Percentiles rank a stretch among this genome's conserved stretches.
These are phyloP conservation scores for Debaryomyces prosopidis DNA, from an alignment of 805 yeast species.

Conservation along the genomic window DNA sequence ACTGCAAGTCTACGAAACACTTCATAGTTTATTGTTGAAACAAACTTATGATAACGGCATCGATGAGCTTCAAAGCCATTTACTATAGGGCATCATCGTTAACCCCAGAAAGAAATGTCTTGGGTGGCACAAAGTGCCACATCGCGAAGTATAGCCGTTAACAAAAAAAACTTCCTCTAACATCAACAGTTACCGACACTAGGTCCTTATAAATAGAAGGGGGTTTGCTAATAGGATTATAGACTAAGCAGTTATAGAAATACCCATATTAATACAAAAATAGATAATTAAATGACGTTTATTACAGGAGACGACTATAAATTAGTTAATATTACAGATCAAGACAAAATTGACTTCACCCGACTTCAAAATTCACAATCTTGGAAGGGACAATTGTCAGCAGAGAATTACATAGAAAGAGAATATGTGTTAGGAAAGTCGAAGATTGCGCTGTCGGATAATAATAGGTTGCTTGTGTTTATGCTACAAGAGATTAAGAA, in stretches of 20 bases:
- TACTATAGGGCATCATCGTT: too few relatives aligned
- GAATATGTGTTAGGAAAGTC: conserved; percentile 30
- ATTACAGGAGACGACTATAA: conserved; percentile 8
- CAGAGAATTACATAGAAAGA: conserved; percentile 34
- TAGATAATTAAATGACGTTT: background rate
- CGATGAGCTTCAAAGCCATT: too few relatives aligned
- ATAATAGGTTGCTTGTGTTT: conserved; percentile 18
- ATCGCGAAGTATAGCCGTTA: conserved; percentile 4
- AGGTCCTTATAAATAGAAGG: background rate
- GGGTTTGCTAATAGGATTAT: background rate
- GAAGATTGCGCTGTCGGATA: conserved; percentile 11
- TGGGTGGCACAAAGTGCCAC: background rate
- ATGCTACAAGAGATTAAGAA: conserved; percentile 19
- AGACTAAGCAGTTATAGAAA: background rate
- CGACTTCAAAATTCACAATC: conserved; percentile 32
- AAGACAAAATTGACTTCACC: conserved; percentile 28
- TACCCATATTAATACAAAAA: background rate
- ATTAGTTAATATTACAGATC: conserved; percentile 21
- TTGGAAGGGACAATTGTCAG: conserved; percentile 38
- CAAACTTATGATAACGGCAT: too few relatives aligned
- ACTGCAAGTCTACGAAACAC: too few relatives aligned
- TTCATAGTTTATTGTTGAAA: too few relatives aligned
- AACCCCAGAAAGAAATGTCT: too few relatives aligned
- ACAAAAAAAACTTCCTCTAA: background rate
- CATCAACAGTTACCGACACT: conserved; percentile 1